Percentiles rank a stretch among this genome's conserved stretches.
Conservation (phyloP, 2,329 filamentous ascomycete species). For the Neopestalotiopsis clavispora region DNA sequence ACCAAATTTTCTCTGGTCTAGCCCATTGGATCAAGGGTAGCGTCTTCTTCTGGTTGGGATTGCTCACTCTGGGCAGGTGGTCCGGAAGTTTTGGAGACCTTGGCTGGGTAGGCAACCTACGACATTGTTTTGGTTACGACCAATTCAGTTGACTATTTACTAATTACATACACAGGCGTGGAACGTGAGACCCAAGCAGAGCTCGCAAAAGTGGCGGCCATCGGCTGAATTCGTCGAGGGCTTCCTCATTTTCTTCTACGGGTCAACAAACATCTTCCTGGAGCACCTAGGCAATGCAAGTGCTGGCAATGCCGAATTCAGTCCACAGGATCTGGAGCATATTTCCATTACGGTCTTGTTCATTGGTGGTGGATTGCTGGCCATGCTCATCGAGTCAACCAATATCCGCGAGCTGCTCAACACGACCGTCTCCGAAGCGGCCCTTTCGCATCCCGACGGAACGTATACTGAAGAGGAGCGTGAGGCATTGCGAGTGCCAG, state of each 20-base stretch:
- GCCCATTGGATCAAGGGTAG: conserved; percentile 95
- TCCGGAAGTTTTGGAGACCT: conserved; percentile 87
- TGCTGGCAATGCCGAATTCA: conserved; percentile 66
- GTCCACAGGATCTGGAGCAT: conserved; percentile 84
- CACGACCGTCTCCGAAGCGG: conserved; percentile 47
- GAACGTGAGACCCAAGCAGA: conserved; percentile 75
- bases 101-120: conserved; percentile 68
- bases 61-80: conserved; percentile 87
- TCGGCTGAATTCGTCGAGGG: conserved; percentile 91
- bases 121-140: not conserved
- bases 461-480: conserved; percentile 49
- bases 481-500: conserved; percentile 61
- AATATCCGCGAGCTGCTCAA: conserved; percentile 71
- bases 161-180: conserved; percentile 63
- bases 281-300: conserved; percentile 78
- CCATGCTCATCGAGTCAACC: conserved; percentile 81
- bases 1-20: conserved; percentile 78
- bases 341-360: conserved; percentile 92
- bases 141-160: not conserved
- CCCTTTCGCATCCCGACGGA: conserved; percentile 35
- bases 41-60: conserved; percentile 92
- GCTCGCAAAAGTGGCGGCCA: conserved; percentile 68
- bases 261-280: conserved; percentile 87
- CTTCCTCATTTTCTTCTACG: conserved; percentile 88
- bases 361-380: conserved; percentile 80